Conservation (phyloP, 2,329 filamentous ascomycete species). For the Alternaria viburni region DNA sequence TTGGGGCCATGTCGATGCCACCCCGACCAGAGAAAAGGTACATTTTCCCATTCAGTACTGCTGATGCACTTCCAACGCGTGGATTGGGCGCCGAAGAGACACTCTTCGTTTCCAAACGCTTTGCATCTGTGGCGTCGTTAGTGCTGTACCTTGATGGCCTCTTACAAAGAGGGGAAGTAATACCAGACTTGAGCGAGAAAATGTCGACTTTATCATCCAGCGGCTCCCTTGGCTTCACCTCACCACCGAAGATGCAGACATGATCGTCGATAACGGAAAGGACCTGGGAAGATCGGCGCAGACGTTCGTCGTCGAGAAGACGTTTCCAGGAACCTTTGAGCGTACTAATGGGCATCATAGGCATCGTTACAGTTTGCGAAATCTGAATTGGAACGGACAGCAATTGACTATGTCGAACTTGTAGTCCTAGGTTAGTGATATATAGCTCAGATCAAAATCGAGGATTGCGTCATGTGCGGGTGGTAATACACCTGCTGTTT, state of each 20-base stretch:
- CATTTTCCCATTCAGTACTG: conserved; percentile 71
- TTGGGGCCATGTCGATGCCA: conserved; percentile 69
- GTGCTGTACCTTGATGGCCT: conserved; percentile 27
- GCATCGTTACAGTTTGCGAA: conserved; percentile 22
- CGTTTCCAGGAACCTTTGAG: conserved; percentile 48
- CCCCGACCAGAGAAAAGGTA: conserved; percentile 84
- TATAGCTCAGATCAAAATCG: neutral
- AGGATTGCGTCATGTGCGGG: conserved; percentile 4
- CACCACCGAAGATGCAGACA: conserved; percentile 80
- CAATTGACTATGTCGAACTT: neutral
- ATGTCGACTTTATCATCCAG: conserved; percentile 76
- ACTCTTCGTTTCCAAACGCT: conserved; percentile 30
- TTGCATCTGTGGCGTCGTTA: conserved; percentile 53
- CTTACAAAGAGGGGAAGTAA: conserved; percentile 3
- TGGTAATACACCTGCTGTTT: conserved; percentile 3
- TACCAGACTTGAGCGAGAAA: conserved; percentile 57
- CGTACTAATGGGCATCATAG: conserved; percentile 31
- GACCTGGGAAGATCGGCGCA: conserved; percentile 77
- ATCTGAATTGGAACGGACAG: neutral
- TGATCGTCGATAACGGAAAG: conserved; percentile 65
- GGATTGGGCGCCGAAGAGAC: conserved; percentile 62
- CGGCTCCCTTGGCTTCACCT: conserved; percentile 69
- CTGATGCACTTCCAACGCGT: conserved; percentile 75
- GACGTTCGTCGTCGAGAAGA: conserved; percentile 43
- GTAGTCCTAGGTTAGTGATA: neutral